Base-by-base conservation (phyloP, 345 rosid genomes). In the Eucalyptus leucophloia region DNA sequence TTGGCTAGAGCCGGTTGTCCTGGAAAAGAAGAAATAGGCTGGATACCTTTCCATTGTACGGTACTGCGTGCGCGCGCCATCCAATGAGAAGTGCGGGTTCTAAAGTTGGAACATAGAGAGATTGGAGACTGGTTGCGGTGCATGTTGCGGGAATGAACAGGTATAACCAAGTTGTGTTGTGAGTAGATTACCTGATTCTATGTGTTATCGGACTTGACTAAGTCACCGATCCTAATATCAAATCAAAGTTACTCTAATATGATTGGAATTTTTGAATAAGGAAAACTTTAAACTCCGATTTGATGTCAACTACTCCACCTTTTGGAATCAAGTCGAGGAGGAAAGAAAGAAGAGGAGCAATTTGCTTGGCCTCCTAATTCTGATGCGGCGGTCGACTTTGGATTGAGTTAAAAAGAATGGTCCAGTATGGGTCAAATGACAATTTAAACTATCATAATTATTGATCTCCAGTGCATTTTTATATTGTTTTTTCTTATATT, bases 391-490 rank as follows among this genome's bases (percentile, higher is more conserved):
- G 1, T 6, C 14, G 1, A 7, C 69, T 30, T 62, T 62, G 17
- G 34, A 62, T 62, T 2, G 1, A 62, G 18, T 30, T 30, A 5
- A 30, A 30, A 62, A 62, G 9, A 62, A 28, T 62, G 8, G 15
- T 30, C 1, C 0, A 3, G 0, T 3, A 0, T 56, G 14, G 12
- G 3, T 56, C 62, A 12, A 62, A 28, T 6, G 8, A 0, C 32
- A 30, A 7, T 28, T 30, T 1, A 2, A 6, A 1, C 34, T 62
- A 62, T 62, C 32, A 12, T 28, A 60, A 28, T 60, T 26, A 12
- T 60, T 4, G 4, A 28, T 28, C n/a, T 60, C 14, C 0, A 4
- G 0, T 62, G 32, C 34, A 30, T 62, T 30, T 28, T 62, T 28
- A 62, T 28, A 12, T 60, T 23, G 3, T 23, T 56, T 56, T 24